These are phyloP conservation scores for Solanum phureja DNA, from an alignment of 257 asterid species.

Conservation along the genomic window DNA sequence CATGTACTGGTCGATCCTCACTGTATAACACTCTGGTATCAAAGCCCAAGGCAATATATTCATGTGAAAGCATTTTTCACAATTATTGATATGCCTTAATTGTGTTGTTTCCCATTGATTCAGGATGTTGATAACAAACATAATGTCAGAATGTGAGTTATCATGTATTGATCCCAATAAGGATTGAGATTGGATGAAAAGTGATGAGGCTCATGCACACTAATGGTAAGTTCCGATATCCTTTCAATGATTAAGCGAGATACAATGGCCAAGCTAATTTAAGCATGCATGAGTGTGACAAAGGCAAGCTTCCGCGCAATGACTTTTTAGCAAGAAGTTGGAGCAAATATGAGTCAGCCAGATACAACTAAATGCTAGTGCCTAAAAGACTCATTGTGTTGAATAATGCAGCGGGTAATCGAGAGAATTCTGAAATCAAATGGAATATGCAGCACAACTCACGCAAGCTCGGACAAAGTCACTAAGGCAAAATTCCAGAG, in stretches of 20 bases:
- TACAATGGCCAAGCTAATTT: background rate
- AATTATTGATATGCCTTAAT: background rate
- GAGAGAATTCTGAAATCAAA: background rate
- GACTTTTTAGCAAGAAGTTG: background rate
- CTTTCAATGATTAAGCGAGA: background rate
- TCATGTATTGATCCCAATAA: background rate
- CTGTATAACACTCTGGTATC: background rate
- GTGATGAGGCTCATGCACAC: background rate
- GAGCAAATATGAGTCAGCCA: background rate
- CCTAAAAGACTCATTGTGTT: background rate
- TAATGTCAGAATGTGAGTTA: background rate
- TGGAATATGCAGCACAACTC: background rate
- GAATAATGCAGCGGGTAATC: background rate
- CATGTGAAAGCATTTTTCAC: background rate
- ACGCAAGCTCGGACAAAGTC: background rate
- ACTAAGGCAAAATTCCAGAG: background rate
- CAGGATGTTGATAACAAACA: background rate
- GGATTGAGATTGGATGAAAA: background rate
- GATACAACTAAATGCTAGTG: background rate
- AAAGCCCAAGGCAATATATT: background rate
- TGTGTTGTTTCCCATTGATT: background rate
- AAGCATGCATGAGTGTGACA: background rate
- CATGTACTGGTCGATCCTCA: background rate
- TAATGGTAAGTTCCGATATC: background rate
- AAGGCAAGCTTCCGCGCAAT: background rate